Conservation (phyloP, 2,329 filamentous ascomycete species). For the Hymenoscyphus infarciens region DNA sequence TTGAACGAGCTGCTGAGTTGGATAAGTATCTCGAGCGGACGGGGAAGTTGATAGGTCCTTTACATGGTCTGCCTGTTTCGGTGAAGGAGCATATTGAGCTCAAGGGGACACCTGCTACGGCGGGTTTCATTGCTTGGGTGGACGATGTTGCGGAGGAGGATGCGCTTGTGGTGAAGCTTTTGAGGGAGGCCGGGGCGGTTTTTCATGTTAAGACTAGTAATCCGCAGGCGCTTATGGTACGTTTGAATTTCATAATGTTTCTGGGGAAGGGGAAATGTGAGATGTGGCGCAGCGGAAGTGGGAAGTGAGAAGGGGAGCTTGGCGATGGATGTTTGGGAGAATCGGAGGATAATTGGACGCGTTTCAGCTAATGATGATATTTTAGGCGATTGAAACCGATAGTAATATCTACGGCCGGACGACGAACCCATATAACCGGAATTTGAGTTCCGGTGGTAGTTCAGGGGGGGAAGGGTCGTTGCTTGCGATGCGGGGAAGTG, state of each 20-base stretch:
- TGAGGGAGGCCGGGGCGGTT: conserved; percentile 42
- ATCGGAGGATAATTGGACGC: too few species aligned
- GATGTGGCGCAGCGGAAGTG: too few species aligned
- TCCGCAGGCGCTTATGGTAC: conserved; percentile 49
- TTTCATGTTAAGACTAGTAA: conserved; percentile 66
- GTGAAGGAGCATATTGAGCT: conserved; percentile 33
- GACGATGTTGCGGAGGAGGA: conserved; percentile 18
- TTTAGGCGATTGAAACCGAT: conserved; percentile 44
- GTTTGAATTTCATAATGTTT: too few species aligned
- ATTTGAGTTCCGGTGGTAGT: conserved; percentile 57
- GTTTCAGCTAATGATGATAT: too few species aligned
- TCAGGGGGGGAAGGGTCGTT: conserved; percentile 58
- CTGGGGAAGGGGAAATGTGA: too few species aligned
- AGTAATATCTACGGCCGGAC: conserved; percentile 53
- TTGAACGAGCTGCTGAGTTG: conserved; percentile 14
- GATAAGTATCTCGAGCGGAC: conserved; percentile 14
- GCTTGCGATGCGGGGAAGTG: conserved; percentile 39
- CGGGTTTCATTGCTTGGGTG: conserved; percentile 6
- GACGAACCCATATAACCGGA: conserved; percentile 48
- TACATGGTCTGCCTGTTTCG: conserved; percentile 57
- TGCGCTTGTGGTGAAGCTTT: conserved; percentile 14
- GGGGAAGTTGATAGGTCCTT: conserved; percentile 47
- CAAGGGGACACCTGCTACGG: conserved; percentile 16
- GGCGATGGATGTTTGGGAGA: too few species aligned
- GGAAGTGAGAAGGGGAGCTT: too few species aligned